A percentile compares a stretch with the other conserved stretches of the same genome.
Conservation (phyloP, 139 green algal genomes). For the Pseudopediastrum boryanum region DNA sequence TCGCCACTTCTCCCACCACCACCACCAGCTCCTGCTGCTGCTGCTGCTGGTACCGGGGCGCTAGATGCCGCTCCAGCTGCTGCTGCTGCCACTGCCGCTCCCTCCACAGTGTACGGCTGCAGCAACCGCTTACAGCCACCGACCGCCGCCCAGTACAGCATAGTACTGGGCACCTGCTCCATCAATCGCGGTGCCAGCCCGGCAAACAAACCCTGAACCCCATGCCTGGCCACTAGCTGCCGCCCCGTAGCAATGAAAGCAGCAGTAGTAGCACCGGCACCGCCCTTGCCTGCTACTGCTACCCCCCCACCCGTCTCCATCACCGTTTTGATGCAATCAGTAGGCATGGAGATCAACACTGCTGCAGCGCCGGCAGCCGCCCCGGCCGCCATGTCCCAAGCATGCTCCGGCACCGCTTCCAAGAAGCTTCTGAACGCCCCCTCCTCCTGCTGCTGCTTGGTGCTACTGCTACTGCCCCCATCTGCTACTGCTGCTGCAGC, state of each 20-base stretch:
- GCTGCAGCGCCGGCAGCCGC: conserved; percentile 62
- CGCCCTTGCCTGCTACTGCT: neutral
- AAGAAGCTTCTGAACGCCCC: no score
- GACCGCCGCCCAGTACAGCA: conserved; percentile 56
- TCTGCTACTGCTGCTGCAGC: neutral
- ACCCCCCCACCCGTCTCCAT: conserved; percentile 50
- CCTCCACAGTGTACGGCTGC: conserved; percentile 35
- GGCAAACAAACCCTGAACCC: conserved; percentile 55
- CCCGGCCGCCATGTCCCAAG: conserved; percentile 59
- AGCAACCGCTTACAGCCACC: conserved; percentile 41
- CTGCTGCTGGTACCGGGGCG: no score
- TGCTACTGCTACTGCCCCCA: conserved; percentile 17
- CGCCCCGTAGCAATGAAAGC: conserved; percentile 54
- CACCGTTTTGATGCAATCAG: conserved; percentile 73
- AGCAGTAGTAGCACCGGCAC: neutral
- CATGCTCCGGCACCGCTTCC: conserved; percentile 18
- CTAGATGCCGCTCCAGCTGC: no score
- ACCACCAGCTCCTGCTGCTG: no score
- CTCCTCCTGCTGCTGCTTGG: neutral
- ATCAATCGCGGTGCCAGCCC: conserved; percentile 64
- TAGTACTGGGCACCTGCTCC: conserved; percentile 43
- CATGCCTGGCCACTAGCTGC: conserved; percentile 44
- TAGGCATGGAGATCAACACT: conserved; percentile 70
- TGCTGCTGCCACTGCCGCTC: no score
- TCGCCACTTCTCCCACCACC: no score